A percentile compares a stretch with the other conserved stretches of the same genome.
These are phyloP conservation scores for Aspergillus pseudoterreus DNA, from an alignment of 2,329 filamentous ascomycete species.

Conservation along the genomic window DNA sequence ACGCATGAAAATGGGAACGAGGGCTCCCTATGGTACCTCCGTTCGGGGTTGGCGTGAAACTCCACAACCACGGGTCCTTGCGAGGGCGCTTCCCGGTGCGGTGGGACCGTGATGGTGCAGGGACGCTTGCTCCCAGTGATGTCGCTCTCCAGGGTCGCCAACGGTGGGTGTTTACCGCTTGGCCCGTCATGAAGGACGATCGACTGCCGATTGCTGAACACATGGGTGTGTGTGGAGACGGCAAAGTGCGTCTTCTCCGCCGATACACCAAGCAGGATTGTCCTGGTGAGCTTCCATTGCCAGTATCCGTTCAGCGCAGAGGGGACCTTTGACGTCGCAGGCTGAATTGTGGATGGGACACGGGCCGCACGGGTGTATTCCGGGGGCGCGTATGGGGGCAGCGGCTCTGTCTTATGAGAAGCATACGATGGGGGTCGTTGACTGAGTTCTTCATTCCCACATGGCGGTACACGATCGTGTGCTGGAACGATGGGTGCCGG, in stretches of 20 bases:
- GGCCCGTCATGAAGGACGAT: neutral
- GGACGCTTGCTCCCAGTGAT: neutral
- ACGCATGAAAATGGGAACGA: neutral
- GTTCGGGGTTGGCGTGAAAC: neutral
- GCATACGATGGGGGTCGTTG: too few relatives aligned
- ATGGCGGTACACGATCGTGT: too few relatives aligned
- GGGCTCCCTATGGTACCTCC: neutral
- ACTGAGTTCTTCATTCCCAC: too few relatives aligned
- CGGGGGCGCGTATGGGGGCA: neutral
- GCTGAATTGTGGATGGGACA: neutral
- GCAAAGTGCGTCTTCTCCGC: neutral
- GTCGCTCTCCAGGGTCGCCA: conserved; percentile 1
- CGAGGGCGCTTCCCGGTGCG: neutral
- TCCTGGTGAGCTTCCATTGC: neutral
- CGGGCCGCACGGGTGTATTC: neutral
- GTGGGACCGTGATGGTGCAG: neutral
- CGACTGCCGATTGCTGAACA: neutral
- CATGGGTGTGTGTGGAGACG: neutral
- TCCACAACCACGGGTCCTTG: neutral
- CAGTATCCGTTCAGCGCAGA: conserved; percentile 1
- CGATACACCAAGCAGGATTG: neutral
- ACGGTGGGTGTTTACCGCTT: neutral
- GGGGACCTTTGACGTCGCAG: neutral
- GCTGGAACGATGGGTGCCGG: too few relatives aligned
- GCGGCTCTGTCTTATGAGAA: too few relatives aligned